Conservation (phyloP, 176 grass and related monocot species). For the Rhipidocladum racemiflorum region DNA sequence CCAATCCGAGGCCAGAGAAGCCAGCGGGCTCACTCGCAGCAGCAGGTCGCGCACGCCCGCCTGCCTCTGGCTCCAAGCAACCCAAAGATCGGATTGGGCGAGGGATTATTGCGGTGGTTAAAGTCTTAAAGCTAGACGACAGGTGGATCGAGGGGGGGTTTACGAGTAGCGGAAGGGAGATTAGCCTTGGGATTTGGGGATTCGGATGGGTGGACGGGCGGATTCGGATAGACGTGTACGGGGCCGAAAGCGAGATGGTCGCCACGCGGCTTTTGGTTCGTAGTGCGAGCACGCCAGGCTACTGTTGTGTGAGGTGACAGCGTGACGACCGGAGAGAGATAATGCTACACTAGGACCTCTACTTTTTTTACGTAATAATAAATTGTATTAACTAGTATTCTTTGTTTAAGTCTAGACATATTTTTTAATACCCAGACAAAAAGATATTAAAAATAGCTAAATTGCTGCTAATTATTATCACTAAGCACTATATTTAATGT, state of each 20-base stretch:
- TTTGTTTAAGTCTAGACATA: too few species aligned
- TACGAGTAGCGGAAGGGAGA: not conserved
- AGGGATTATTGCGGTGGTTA: not conserved
- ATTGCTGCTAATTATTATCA: too few species aligned
- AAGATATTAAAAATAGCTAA: too few species aligned
- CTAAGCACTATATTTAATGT: too few species aligned
- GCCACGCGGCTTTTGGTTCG: not conserved
- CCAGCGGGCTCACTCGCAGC: not conserved
- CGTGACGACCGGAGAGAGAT: not conserved
- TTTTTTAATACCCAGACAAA: too few species aligned
- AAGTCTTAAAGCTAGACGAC: not conserved
- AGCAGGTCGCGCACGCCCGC: not conserved
- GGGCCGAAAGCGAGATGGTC: not conserved
- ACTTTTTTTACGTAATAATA: too few species aligned
- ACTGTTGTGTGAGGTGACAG: not conserved
- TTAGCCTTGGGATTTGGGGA: not conserved
- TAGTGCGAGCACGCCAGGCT: not conserved
- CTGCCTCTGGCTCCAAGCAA: not conserved
- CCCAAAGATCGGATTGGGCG: slow-evolving; percentile 21
- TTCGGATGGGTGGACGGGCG: not conserved
- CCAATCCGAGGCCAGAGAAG: slow-evolving; percentile 27
- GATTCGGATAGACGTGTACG: not conserved
- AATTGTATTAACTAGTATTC: too few species aligned
- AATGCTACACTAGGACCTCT: too few species aligned
- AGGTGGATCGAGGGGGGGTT: not conserved